Evolutionary conservation across 2,329 filamentous ascomycete genomes (phyloP), one percentile per base, ranked within the genome.

Genomic region (Aspergillus flavus): DNA sequence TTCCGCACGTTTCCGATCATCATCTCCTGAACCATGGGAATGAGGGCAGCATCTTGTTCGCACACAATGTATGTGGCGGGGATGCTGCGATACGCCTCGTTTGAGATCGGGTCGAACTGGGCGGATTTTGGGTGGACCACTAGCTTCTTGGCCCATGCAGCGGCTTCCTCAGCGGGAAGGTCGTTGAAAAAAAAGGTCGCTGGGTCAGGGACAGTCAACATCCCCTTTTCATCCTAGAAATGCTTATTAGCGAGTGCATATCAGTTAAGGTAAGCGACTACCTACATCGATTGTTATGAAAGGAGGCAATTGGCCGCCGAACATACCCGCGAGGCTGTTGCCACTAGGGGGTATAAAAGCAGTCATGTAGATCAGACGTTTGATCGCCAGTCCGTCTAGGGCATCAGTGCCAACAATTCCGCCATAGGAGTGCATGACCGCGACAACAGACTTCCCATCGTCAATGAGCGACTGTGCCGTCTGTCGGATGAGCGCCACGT

Each of bases 361-460:
- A 11, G 59, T 36, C 52, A 61, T 48, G 53, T 61, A 61, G 7
- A 61, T 34, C 43, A 61, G 23, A 12, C 26, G 50, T n/a, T 45
- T 21, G n/a, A 45, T 26, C n/a, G 52, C 39, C 41, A 61, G 45
- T 6, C 53, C 59, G 6, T 61, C 26, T 7, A 61, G 23, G 34
- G 59, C 59, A 16, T 45, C 52, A 14, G 59, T 56, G 43, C 59
- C 59, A 19, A 61, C 59, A 2, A 61, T 11, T 36, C 59, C 59
- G 5, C 59, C 59, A 43, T 61, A 61, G n/a, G 59, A 61, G 34
- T 61, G 59, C 59, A 54, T 54, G 30, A 61, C 26, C 0, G 52
- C 53, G 3, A 61, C 23, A 21, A 61, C 59, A 9, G 39, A 12
- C 43, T 61, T 61, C 6, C 59, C 59, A 4, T 23, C 14, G 3